Percentiles rank a stretch among this genome's conserved stretches.
These are phyloP conservation scores for Luzula sylvatica DNA, from an alignment of 176 grass and related monocot species.

Conservation along the genomic window DNA sequence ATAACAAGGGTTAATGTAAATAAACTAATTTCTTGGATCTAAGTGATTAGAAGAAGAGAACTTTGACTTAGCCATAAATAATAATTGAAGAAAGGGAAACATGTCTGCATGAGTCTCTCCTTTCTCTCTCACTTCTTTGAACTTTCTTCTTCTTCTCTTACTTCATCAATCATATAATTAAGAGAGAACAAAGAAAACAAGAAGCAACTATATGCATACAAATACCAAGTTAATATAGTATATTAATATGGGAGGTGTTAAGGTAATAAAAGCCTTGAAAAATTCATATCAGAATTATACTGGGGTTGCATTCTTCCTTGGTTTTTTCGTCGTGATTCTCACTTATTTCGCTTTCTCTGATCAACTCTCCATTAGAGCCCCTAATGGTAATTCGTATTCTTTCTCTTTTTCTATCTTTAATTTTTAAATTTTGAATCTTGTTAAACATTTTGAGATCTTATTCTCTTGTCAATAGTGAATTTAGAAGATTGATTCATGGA, in stretches of 20 bases:
- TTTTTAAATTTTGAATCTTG: too few relatives aligned
- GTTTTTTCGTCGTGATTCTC: conserved; percentile 69
- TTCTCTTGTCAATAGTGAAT: too few relatives aligned
- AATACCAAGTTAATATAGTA: conserved; percentile 13
- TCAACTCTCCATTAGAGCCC: conserved; percentile 50
- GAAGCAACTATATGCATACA: conserved; percentile 1
- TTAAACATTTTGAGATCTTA: too few relatives aligned
- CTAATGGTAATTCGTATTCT: conserved; percentile 36
- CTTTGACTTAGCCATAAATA: conserved; percentile 5
- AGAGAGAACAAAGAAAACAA: neutral
- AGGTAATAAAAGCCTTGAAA: conserved; percentile 46
- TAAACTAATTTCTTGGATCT: too few relatives aligned
- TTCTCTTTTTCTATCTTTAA: neutral
- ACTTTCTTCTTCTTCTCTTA: conserved; percentile 17
- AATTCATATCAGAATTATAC: conserved; percentile 42
- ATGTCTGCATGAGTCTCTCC: neutral
- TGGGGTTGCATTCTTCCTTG: conserved; percentile 46
- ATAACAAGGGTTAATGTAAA: too few relatives aligned
- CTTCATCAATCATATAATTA: neutral
- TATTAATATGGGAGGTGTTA: conserved; percentile 31
- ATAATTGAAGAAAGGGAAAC: neutral
- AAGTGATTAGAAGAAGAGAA: conserved; percentile 3
- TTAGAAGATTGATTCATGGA: too few relatives aligned
- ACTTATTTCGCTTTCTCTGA: conserved; percentile 65
- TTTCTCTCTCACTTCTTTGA: conserved; percentile 20